These are phyloP conservation scores for Penstemon newberryi DNA, from an alignment of 257 asterid genomes.

Conservation along the genomic window DNA sequence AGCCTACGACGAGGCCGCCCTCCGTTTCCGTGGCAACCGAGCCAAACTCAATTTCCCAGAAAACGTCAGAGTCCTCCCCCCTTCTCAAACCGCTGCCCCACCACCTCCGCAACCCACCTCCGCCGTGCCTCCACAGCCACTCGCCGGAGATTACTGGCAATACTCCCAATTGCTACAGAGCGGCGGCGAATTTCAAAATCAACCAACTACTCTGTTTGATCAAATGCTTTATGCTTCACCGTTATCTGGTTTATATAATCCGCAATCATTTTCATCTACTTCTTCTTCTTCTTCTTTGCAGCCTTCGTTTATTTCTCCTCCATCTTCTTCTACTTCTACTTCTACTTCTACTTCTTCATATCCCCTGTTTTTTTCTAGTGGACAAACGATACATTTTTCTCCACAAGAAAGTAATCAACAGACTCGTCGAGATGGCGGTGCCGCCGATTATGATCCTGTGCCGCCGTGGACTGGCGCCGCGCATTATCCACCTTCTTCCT, in stretches of 20 bases:
- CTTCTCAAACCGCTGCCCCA: slow-evolving; percentile 25
- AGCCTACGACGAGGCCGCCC: slow-evolving; percentile 92
- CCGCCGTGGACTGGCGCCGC: slow-evolving; percentile 56
- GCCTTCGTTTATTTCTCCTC: slow-evolving; percentile 6
- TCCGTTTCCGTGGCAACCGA: slow-evolving; percentile 76
- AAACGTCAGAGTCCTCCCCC: slow-evolving; percentile 45
- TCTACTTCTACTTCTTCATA: slow-evolving; percentile 35
- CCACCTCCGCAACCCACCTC: slow-evolving; percentile 25
- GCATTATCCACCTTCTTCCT: slow-evolving; percentile 57
- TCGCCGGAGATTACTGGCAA: background rate
- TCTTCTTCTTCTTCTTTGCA: slow-evolving; percentile 10
- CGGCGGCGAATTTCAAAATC: slow-evolving; percentile 38
- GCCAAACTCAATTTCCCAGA: slow-evolving; percentile 94
- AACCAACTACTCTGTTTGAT: slow-evolving; percentile 36
- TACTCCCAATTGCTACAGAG: slow-evolving; percentile 40
- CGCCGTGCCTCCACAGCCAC: slow-evolving; percentile 22
- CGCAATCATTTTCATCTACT: slow-evolving; percentile 37
- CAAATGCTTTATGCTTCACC: slow-evolving; percentile 59
- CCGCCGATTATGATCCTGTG: slow-evolving; percentile 28
- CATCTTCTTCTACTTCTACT: slow-evolving; percentile 27
- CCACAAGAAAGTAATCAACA: slow-evolving; percentile 38
- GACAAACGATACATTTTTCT: slow-evolving; percentile 46
- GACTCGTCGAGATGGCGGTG: slow-evolving; percentile 30
- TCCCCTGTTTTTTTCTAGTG: slow-evolving; percentile 54
- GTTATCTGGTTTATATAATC: slow-evolving; percentile 41